Conservation (phyloP, 352 stramenopile genomes). For the Globisporangium echinulatum region DNA sequence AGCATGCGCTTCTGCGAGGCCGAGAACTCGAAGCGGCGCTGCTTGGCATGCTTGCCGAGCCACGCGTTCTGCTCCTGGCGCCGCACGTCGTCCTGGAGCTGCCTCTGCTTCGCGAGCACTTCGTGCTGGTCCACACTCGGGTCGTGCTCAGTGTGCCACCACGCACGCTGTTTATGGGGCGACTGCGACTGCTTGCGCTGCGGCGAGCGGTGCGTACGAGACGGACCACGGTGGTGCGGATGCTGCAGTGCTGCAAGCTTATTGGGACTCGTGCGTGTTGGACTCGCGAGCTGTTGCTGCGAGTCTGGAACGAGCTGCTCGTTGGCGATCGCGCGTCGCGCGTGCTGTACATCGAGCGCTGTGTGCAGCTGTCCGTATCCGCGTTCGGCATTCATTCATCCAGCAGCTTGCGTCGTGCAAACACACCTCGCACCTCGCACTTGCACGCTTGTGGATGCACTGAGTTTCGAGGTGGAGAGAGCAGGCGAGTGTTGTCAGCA, state of each 20-base stretch:
- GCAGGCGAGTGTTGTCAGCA: too few species aligned
- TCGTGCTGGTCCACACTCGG: slow-evolving; percentile 5
- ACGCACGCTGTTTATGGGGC: slow-evolving; percentile 12
- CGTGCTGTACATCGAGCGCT: slow-evolving; percentile 10
- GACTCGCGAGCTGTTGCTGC: neutral
- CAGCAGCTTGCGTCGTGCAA: neutral
- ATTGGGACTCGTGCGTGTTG: neutral
- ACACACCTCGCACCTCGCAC: too few species aligned
- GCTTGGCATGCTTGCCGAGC: slow-evolving; percentile 62
- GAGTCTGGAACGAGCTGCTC: slow-evolving; percentile 1
- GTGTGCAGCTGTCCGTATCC: slow-evolving; percentile 11
- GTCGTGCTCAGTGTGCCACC: slow-evolving; percentile 33
- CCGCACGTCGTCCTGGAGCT: slow-evolving; percentile 41
- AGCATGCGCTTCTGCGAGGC: slow-evolving; percentile 70
- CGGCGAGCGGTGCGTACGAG: neutral
- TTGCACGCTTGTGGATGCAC: too few species aligned
- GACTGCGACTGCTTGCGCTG: neutral
- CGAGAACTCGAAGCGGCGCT: slow-evolving; percentile 56
- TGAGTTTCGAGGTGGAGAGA: too few species aligned
- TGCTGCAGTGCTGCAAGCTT: neutral
- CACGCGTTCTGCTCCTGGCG: slow-evolving; percentile 62
- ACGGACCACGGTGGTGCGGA: neutral
- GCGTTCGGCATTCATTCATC: slow-evolving; percentile 5
- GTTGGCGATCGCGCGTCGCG: slow-evolving; percentile 7
- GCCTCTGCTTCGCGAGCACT: slow-evolving; percentile 21